A percentile compares a stretch with the other conserved stretches of the same genome.
Conservation (phyloP, 176 grass and related monocot genomes). For the Saccharum spontaneum region DNA sequence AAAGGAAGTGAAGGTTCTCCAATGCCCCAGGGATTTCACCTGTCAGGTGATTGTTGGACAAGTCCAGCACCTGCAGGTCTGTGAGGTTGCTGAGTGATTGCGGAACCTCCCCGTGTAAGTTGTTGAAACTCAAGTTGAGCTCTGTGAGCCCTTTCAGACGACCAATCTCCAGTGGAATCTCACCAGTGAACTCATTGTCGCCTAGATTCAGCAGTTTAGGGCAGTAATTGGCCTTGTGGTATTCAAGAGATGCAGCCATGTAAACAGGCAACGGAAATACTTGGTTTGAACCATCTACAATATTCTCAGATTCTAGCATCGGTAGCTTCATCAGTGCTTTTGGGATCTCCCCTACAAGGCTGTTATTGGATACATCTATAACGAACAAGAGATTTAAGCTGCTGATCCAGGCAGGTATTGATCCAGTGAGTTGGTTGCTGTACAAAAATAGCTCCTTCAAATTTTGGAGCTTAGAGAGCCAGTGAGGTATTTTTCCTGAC, state of each 20-base stretch:
- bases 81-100: slow-evolving; percentile 10
- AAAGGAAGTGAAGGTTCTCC: slow-evolving; percentile 48
- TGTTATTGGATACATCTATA: slow-evolving; percentile 40
- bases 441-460: neutral
- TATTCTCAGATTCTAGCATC: slow-evolving; percentile 11
- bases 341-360: slow-evolving; percentile 28
- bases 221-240: neutral
- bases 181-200: slow-evolving; percentile 22
- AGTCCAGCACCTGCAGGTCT: slow-evolving; percentile 26
- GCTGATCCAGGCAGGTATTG: slow-evolving; percentile 30
- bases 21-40: slow-evolving; percentile 35
- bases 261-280: slow-evolving; percentile 38
- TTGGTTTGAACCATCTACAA: neutral
- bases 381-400: neutral
- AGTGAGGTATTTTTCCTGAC: slow-evolving; percentile 34
- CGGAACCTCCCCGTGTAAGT: slow-evolving; percentile 25
- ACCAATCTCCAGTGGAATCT: slow-evolving; percentile 36
- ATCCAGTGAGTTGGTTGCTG: slow-evolving; percentile 31
- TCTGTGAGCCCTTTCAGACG: slow-evolving; percentile 16
- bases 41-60: slow-evolving; percentile 41
- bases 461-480: slow-evolving; percentile 32
- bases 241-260: neutral
- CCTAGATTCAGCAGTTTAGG: slow-evolving; percentile 39
- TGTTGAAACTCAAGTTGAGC: slow-evolving; percentile 48
- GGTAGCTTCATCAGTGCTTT: neutral